These are phyloP conservation scores for Colletotrichum limetticola DNA, from an alignment of 2,329 filamentous ascomycete species.

Conservation along the genomic window DNA sequence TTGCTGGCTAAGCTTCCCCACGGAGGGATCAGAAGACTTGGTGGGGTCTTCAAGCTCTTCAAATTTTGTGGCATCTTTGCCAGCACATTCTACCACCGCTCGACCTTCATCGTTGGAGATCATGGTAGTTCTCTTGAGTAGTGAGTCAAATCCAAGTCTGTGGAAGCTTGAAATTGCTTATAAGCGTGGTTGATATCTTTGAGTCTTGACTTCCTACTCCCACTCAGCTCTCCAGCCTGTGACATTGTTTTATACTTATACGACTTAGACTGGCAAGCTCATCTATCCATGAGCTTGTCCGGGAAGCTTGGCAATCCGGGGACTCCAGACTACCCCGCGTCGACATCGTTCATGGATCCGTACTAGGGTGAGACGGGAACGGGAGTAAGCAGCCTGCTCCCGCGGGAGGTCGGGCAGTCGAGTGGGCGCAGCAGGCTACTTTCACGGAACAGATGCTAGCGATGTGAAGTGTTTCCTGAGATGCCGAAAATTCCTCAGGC, in stretches of 20 bases:
- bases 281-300: not conserved
- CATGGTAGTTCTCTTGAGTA: not conserved
- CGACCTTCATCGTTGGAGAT: not conserved
- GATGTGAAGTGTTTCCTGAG: too few species aligned
- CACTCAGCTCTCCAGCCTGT: too few species aligned
- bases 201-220: not conserved
- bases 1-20: not conserved
- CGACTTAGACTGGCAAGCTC: not conserved
- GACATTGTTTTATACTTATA: constrained; percentile 15
- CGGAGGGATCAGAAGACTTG: not conserved
- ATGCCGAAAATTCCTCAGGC: too few species aligned
- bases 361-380: not conserved
- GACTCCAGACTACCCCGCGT: constrained; percentile 32
- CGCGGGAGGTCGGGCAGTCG: not conserved
- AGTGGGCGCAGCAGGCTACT: too few species aligned
- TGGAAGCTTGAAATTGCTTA: not conserved
- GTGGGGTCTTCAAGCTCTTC: constrained; percentile 19
- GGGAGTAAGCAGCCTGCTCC: not conserved
- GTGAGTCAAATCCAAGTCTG: not conserved
- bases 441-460: too few species aligned
- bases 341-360: not conserved
- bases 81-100: not conserved
- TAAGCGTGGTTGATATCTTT: not conserved
- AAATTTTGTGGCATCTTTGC: constrained; percentile 14
- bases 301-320: constrained; percentile 22